phyloP scores from a whole-genome alignment of 805 yeast species.

The Kazachstania bromeliacearum region DNA sequence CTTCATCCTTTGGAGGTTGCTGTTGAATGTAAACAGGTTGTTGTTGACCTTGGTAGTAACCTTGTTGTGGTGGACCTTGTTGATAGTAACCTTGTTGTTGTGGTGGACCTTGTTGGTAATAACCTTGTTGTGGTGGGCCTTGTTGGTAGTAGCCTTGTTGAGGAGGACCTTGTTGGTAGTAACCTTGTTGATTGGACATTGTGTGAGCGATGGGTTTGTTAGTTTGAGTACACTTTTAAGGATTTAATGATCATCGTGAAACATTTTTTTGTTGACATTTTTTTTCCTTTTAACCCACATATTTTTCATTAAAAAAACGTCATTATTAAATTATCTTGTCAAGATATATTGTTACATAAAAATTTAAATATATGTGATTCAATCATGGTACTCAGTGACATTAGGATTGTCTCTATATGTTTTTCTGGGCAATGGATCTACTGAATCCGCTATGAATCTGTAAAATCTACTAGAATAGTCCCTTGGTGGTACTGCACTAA shows the following conservation, averaged over 20 bases:
- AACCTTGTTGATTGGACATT: conserved; percentile 1
- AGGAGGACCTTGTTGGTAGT: conserved; percentile 10
- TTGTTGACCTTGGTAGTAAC: conserved; percentile 16
- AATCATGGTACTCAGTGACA: conserved; percentile 14
- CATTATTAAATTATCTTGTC: not conserved
- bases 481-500: conserved; percentile 82
- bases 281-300: no score
- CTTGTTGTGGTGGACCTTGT: conserved; percentile 10
- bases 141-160: conserved; percentile 13
- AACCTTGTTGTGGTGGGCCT: conserved; percentile 14
- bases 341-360: not conserved
- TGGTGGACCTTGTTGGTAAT: conserved; percentile 16
- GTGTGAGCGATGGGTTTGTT: no score
- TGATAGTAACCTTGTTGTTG: conserved; percentile 6
- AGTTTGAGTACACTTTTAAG: no score
- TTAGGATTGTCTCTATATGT: conserved; percentile 21
- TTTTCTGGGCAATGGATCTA: conserved; percentile 22
- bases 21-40: conserved; percentile 26
- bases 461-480: conserved; percentile 88
- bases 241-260: no score
- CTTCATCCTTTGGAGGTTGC: conserved; percentile 21
- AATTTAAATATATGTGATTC: not conserved
- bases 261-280: no score
- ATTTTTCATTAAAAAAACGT: not conserved
- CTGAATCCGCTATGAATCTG: conserved; percentile 46